Evolutionary conservation across 352 stramenopile genomes (phyloP).

Genomic region (Phytophthora colocasiae): DNA sequence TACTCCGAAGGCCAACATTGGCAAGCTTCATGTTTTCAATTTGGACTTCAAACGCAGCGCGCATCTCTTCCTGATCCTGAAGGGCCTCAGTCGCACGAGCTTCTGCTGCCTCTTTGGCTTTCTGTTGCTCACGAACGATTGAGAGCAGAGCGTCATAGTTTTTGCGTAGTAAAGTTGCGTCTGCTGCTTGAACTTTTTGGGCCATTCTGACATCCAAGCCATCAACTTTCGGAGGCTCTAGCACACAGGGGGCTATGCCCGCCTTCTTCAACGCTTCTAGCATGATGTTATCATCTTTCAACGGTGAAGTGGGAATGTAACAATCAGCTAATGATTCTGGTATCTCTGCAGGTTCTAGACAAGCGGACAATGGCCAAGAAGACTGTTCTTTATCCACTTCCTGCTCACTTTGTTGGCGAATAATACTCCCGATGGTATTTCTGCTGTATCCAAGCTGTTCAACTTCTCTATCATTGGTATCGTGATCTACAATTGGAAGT

Average conservation of each 20-base stretch:
- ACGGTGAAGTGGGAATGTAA: background rate
- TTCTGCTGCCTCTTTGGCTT: slow-evolving; percentile 64
- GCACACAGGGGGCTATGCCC: slow-evolving; percentile 37
- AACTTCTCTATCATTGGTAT: slow-evolving; percentile 2
- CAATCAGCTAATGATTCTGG: background rate
- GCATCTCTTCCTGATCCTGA: slow-evolving; percentile 62
- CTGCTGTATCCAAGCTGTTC: slow-evolving; percentile 15
- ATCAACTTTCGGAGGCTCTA: slow-evolving; percentile 54
- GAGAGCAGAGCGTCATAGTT: slow-evolving; percentile 85
- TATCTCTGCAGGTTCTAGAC: slow-evolving; percentile 5
- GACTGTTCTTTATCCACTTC: slow-evolving; percentile 5
- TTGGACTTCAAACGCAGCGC: slow-evolving; percentile 67
- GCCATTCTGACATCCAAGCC: slow-evolving; percentile 63
- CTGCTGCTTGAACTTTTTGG: slow-evolving; percentile 57
- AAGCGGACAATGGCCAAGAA: slow-evolving; percentile 3
- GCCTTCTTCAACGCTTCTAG: slow-evolving; percentile 29
- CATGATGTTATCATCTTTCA: slow-evolving; percentile 15
- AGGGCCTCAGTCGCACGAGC: slow-evolving; percentile 44
- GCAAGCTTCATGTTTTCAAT: slow-evolving; percentile 83
- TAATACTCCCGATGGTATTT: slow-evolving; percentile 6
- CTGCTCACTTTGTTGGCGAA: slow-evolving; percentile 9
- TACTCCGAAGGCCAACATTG: slow-evolving; percentile 65
- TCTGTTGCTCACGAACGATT: slow-evolving; percentile 78
- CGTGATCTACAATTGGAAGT: slow-evolving; percentile 27
- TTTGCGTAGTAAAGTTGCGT: slow-evolving; percentile 70